These are phyloP conservation scores for Leishmania braziliensis DNA, from an alignment of 208 protist genomes.

Conservation along the genomic window DNA sequence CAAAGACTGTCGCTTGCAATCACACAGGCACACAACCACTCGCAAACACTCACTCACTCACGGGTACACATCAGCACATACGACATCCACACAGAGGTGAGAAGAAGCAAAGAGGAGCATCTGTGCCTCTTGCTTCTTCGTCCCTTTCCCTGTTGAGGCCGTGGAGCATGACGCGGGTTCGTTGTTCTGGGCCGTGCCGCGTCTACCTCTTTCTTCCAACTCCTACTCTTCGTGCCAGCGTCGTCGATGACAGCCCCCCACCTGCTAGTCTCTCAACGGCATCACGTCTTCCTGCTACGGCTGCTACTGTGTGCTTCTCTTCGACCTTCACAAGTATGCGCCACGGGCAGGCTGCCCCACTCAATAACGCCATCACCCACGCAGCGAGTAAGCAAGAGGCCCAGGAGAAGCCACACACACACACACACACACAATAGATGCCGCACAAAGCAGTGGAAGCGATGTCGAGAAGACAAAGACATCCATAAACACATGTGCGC, in stretches of 20 bases:
- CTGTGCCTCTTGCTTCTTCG: too few relatives aligned
- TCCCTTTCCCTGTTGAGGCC: too few relatives aligned
- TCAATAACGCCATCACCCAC: not conserved
- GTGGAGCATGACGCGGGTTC: too few relatives aligned
- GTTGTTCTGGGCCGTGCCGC: too few relatives aligned
- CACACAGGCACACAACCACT: not conserved
- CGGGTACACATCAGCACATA: not conserved
- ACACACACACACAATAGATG: conserved; percentile 5
- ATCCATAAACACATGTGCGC: not conserved
- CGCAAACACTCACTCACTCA: not conserved
- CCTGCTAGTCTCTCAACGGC: not conserved
- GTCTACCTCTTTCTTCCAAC: too few relatives aligned
- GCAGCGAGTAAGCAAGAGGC: not conserved
- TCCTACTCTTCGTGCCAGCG: too few relatives aligned
- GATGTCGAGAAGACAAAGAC: not conserved
- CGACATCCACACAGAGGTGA: not conserved
- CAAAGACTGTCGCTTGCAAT: not conserved
- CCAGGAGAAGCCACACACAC: not conserved
- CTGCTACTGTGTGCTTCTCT: not conserved
- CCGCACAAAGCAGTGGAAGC: not conserved
- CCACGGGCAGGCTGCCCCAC: not conserved
- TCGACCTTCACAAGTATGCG: not conserved
- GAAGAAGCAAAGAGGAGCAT: not conserved
- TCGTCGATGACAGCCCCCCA: too few relatives aligned
- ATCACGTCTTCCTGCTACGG: not conserved